Evolutionary conservation across 306 rosid species (phyloP).

Genomic region (Abrus pulchellus): DNA sequence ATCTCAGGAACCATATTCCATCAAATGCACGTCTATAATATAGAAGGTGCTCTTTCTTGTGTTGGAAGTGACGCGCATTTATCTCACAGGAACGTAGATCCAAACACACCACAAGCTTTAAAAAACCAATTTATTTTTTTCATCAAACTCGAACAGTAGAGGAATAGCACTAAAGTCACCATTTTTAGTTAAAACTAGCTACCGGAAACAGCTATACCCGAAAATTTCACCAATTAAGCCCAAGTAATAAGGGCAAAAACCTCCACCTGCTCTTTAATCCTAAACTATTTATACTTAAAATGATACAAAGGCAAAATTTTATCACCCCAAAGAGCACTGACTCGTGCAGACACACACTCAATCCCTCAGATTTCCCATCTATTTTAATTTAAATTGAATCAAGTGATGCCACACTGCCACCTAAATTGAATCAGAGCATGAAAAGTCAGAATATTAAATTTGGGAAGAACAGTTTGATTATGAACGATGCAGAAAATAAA

Average conservation of each 20-base stretch:
- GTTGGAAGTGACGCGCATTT: too few relatives aligned
- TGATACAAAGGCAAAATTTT: constrained; percentile 27
- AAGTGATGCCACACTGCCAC: not conserved
- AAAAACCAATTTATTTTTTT: constrained; percentile 12
- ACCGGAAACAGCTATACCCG: constrained; percentile 49
- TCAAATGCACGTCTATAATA: not conserved
- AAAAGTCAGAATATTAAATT: constrained; percentile 6
- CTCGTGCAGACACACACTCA: constrained; percentile 3
- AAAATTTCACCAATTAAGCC: constrained; percentile 26
- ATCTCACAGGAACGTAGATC: too few relatives aligned
- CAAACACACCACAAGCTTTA: not conserved
- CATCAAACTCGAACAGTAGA: constrained; percentile 31
- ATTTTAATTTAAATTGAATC: not conserved
- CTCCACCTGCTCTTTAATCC: constrained; percentile 5
- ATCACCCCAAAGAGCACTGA: constrained; percentile 25
- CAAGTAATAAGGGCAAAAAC: constrained; percentile 14
- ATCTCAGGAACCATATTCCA: constrained; percentile 9
- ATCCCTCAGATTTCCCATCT: not conserved
- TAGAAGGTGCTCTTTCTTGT: too few relatives aligned
- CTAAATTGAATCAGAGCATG: not conserved
- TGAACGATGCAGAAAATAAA: not conserved
- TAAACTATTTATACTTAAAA: constrained; percentile 36
- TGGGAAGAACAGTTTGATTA: not conserved
- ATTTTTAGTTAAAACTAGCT: constrained; percentile 33
- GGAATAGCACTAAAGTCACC: constrained; percentile 29